phyloP scores from a whole-genome alignment of 2,329 filamentous ascomycete species.

The Ophiostoma ulmi region DNA sequence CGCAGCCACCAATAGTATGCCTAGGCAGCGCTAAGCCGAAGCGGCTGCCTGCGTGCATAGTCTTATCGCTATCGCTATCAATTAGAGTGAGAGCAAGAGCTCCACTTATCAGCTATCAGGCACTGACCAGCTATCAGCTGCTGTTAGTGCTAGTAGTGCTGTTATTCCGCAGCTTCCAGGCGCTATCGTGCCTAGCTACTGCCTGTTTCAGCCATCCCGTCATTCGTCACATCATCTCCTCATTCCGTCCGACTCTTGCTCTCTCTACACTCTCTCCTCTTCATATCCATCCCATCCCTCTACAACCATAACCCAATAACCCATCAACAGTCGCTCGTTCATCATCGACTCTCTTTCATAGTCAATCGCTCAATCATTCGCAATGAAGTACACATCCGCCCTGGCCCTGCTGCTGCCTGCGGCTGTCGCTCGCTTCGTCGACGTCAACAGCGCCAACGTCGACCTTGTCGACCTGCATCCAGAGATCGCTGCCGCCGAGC shows the following conservation, averaged over 20 bases:
- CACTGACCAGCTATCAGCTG: too few relatives aligned
- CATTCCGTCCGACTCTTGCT: not conserved
- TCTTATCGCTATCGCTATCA: not conserved
- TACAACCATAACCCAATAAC: not conserved
- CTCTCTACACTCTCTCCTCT: not conserved
- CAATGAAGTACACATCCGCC: conserved; percentile 51
- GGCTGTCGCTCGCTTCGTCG: conserved; percentile 53
- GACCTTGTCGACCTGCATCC: conserved; percentile 47
- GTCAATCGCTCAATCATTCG: not conserved
- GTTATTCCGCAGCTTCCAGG: not conserved
- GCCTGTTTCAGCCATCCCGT: conserved; percentile 31
- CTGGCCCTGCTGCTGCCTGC: conserved; percentile 52
- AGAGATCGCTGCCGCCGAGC: conserved; percentile 41
- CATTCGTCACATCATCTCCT: conserved; percentile 11
- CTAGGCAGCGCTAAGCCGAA: conserved; percentile 9
- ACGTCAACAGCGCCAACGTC: conserved; percentile 49
- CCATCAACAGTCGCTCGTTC: not conserved
- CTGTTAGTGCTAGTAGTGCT: too few relatives aligned
- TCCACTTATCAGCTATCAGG: not conserved
- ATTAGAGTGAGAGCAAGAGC: not conserved
- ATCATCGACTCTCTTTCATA: not conserved
- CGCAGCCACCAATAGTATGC: not conserved
- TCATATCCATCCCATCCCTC: not conserved
- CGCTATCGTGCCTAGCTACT: conserved; percentile 1
- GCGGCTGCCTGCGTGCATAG: not conserved